phyloP scores from a whole-genome alignment of 2,329 filamentous ascomycete genomes.

The Verticillium klebahnii region DNA sequence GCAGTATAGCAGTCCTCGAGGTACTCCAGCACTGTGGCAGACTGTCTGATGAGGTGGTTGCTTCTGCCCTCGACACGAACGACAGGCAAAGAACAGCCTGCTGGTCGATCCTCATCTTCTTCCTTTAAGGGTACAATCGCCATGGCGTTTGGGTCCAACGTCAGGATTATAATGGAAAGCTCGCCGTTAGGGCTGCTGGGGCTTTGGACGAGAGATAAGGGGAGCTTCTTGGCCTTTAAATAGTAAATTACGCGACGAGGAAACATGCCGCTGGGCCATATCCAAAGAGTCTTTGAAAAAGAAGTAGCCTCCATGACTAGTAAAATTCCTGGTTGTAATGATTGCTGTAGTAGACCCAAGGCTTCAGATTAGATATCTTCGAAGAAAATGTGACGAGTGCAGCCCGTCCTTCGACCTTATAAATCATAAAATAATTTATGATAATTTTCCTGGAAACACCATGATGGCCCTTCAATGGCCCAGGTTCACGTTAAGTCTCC shows the following conservation, averaged over 20 bases:
- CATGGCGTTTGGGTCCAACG: neutral
- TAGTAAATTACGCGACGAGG: neutral
- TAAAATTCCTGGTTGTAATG: too few relatives aligned
- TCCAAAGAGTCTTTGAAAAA: neutral
- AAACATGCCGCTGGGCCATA: neutral
- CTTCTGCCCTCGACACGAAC: neutral
- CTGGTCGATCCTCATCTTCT: neutral
- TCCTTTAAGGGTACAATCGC: neutral
- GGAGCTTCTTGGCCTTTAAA: neutral
- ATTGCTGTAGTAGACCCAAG: too few relatives aligned
- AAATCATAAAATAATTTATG: too few relatives aligned
- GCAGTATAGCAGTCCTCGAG: neutral
- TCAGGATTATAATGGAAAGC: neutral
- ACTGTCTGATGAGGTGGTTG: neutral
- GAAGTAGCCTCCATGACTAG: neutral
- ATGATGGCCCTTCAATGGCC: too few relatives aligned
- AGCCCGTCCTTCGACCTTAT: too few relatives aligned
- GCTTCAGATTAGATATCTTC: too few relatives aligned
- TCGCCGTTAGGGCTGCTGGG: neutral
- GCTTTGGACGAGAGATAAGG: neutral
- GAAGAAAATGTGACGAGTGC: too few relatives aligned
- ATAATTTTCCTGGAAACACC: too few relatives aligned
- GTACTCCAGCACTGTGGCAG: neutral
- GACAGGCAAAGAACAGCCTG: neutral
- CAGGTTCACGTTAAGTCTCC: too few relatives aligned